phyloP scores from a whole-genome alignment of 2,329 filamentous ascomycete genomes.

The Cryphonectria carpinicola region DNA sequence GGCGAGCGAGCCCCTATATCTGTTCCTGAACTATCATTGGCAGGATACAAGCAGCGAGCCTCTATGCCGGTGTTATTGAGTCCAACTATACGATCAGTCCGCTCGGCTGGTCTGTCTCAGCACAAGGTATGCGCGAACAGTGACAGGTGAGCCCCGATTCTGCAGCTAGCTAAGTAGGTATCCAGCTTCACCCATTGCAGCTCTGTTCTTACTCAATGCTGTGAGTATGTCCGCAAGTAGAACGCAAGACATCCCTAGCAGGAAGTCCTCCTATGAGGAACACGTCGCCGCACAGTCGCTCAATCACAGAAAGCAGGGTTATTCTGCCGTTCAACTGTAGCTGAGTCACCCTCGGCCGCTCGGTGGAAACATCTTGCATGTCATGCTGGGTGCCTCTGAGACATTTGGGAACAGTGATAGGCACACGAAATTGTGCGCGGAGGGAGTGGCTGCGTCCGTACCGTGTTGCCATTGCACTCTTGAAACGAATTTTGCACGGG shows the following conservation, averaged over 20 bases:
- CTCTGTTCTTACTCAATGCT: neutral
- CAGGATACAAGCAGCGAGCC: constrained; percentile 5
- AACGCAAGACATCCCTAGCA: neutral
- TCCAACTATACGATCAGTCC: neutral
- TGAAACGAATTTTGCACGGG: neutral
- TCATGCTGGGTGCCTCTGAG: constrained; percentile 22
- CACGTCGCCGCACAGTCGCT: neutral
- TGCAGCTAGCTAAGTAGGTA: neutral
- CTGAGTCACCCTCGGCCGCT: neutral
- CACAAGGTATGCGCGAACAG: constrained; percentile 11
- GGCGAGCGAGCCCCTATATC: neutral
- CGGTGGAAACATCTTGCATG: constrained; percentile 14
- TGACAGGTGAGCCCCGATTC: neutral
- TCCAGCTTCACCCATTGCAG: neutral
- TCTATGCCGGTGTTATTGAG: neutral
- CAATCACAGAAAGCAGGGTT: neutral
- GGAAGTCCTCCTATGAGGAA: neutral
- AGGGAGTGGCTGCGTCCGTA: constrained; percentile 14
- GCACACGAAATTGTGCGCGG: constrained; percentile 14
- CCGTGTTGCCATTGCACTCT: neutral
- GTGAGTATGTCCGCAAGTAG: neutral
- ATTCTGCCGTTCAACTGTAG: neutral
- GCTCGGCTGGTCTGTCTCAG: constrained; percentile 20
- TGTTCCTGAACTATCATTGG: constrained; percentile 17
- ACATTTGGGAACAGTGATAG: constrained; percentile 27